A percentile compares a stretch with the other conserved stretches of the same genome.
These are phyloP conservation scores for Suillus paluster DNA, from an alignment of 768 basidiomycete genomes.

Conservation along the genomic window DNA sequence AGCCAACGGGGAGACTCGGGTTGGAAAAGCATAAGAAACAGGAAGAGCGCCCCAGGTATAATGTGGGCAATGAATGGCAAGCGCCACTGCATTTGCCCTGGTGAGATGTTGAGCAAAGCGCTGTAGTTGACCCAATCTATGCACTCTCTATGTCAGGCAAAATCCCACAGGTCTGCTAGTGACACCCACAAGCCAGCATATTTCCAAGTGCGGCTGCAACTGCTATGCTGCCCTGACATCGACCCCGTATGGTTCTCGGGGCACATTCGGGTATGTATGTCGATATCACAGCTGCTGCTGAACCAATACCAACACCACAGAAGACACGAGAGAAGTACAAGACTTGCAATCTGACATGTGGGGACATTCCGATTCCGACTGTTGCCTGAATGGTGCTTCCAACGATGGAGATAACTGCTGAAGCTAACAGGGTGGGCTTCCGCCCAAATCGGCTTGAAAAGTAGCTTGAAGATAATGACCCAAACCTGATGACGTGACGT, in stretches of 20 bases:
- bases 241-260: constrained; percentile 42
- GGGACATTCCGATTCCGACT: constrained; percentile 35
- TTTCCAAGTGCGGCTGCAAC: constrained; percentile 38
- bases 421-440: constrained; percentile 35
- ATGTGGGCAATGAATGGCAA: constrained; percentile 41
- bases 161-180: background rate
- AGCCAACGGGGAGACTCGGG: constrained; percentile 50
- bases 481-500: constrained; percentile 23
- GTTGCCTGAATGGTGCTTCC: constrained; percentile 41
- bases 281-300: constrained; percentile 40
- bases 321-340: constrained; percentile 47
- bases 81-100: constrained; percentile 40
- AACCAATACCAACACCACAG: constrained; percentile 51
- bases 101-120: constrained; percentile 28
- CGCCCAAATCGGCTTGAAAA: constrained; percentile 39
- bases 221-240: constrained; percentile 39
- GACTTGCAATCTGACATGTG: constrained; percentile 28
- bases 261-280: constrained; percentile 43
- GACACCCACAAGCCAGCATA: constrained; percentile 39
- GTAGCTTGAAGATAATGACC: constrained; percentile 33
- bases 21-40: constrained; percentile 40
- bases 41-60: constrained; percentile 44
- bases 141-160: background rate
- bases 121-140: constrained; percentile 44
- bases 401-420: constrained; percentile 37